Base-by-base conservation (phyloP, 805 yeast species). In the Wickerhamiella lipophila region DNA sequence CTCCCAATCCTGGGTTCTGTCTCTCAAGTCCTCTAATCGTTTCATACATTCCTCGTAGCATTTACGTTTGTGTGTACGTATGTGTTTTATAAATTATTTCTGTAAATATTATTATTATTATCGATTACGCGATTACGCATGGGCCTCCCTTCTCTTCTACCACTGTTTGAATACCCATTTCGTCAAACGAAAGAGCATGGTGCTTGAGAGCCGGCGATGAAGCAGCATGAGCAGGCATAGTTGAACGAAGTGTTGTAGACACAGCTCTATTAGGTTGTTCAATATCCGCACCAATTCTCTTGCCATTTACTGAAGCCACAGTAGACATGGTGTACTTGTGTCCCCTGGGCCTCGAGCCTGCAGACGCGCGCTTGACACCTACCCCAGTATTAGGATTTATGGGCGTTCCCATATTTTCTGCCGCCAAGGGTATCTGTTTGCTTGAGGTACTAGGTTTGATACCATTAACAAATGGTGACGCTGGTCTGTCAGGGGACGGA, bases 151-250 rank as follows among this genome's bases (percentile, higher is more conserved):
- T 50, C 21, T 52, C 55, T 29, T 43, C 49, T 12, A 58, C 22
- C 7, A 51, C 49, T 2, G 56, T 46, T 39, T 52, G 44, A 18
- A 58, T 47, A 34, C 61, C 61, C 61, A 58, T 58, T 16, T 57
- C 58, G 47, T 58, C 61, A 45, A 58, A 58, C 13, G 58, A 56
- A 44, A 40, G 30, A 13, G 43, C 43, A 15, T 25, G 38, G 38
- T 32, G 38, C 19, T 32, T 32, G 6, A 32, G n/a, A 29, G 32
- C 32, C 13, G n/a, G 19, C 15, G 38, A 32, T 32, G 19, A 7
- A 15, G 38, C n/a, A 32, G 19, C 38, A 32, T 9, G 19, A 3
- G 9, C 19, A 15, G 38, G 11, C 18, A 15, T 19, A n/a, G 19
- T n/a, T 3, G 38, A n/a, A 15, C 19, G 11, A 15, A 32, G 38